Evolutionary conservation across 345 rosid species (phyloP).

Genomic region (Pugionium dolabratum): DNA sequence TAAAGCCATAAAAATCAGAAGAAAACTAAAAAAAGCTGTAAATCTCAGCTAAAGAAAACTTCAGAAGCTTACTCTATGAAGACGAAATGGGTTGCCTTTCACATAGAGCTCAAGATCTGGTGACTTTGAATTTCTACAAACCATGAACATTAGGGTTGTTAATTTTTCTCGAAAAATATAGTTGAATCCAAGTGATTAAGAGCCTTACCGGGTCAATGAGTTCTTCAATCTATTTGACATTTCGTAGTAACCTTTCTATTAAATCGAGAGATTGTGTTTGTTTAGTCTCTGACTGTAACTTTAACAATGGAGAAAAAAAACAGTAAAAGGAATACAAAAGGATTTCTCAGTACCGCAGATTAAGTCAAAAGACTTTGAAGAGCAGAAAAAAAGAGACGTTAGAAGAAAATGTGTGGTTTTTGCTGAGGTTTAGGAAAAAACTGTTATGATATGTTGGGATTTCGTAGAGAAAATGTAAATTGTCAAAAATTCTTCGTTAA

Average conservation of each 20-base stretch:
- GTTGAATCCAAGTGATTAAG: constrained; percentile 11
- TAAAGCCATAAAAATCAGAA: constrained; percentile 21
- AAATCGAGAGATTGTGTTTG: neutral
- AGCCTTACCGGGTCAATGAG: constrained; percentile 14
- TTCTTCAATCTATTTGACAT: constrained; percentile 26
- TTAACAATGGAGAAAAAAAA: constrained; percentile 20
- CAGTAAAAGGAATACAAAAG: constrained; percentile 1
- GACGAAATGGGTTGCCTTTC: constrained; percentile 45
- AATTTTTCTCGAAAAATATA: neutral
- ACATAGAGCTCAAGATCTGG: constrained; percentile 46
- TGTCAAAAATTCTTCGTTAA: neutral
- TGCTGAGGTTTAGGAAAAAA: constrained; percentile 28
- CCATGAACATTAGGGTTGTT: neutral
- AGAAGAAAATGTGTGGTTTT: constrained; percentile 14
- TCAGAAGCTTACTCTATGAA: constrained; percentile 49
- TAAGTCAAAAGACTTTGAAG: constrained; percentile 17
- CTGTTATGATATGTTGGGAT: constrained; percentile 35
- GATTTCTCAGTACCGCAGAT: constrained; percentile 8
- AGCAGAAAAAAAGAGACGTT: constrained; percentile 33
- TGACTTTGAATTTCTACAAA: constrained; percentile 48
- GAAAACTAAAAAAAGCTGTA: neutral
- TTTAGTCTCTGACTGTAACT: constrained; percentile 1
- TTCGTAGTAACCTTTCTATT: constrained; percentile 3
- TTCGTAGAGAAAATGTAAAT: constrained; percentile 18
- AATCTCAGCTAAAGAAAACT: neutral